phyloP scores from a whole-genome alignment of 2,329 filamentous ascomycete species.

The Myriosclerotinia scirpicola region DNA sequence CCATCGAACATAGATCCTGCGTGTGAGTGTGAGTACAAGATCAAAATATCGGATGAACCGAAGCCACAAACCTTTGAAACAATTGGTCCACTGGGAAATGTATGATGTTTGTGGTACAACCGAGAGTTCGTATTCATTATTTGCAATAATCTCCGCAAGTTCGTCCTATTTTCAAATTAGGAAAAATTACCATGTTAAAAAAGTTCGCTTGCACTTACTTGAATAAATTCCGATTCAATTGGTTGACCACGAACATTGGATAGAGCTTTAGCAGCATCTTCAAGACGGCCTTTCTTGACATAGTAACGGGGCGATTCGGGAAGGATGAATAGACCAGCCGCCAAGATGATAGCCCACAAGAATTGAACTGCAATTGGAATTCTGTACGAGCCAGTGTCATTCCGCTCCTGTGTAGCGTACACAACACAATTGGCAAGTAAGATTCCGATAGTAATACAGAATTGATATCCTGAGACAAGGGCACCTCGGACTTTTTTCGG shows the following conservation, averaged over 20 bases:
- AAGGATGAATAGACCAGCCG: conserved; percentile 67
- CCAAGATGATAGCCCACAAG: conserved; percentile 76
- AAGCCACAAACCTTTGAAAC: conserved; percentile 63
- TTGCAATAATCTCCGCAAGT: conserved; percentile 82
- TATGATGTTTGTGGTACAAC: conserved; percentile 65
- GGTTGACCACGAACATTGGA: conserved; percentile 73
- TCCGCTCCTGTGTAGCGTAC: conserved; percentile 65
- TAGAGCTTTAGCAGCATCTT: conserved; percentile 62
- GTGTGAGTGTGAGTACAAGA: conserved; percentile 62
- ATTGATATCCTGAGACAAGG: conserved; percentile 78
- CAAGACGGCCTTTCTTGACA: conserved; percentile 73
- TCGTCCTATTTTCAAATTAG: conserved; percentile 49
- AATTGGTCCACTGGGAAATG: conserved; percentile 67
- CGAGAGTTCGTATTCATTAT: conserved; percentile 79
- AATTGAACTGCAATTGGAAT: conserved; percentile 82
- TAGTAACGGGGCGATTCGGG: conserved; percentile 86
- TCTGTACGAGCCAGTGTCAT: conserved; percentile 68
- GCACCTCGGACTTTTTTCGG: conserved; percentile 75
- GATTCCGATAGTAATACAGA: conserved; percentile 78
- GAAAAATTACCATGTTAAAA: too few species aligned
- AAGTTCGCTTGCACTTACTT: conserved; percentile 41
- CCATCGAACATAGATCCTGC: conserved; percentile 20
- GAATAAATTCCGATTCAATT: conserved; percentile 69
- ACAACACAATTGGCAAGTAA: conserved; percentile 72
- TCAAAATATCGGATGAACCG: conserved; percentile 66